Percentiles rank a stretch among this genome's conserved stretches.
Evolutionary conservation across 2,329 filamentous ascomycete genomes (phyloP).

Genomic region (Epichloe aotearoae): DNA sequence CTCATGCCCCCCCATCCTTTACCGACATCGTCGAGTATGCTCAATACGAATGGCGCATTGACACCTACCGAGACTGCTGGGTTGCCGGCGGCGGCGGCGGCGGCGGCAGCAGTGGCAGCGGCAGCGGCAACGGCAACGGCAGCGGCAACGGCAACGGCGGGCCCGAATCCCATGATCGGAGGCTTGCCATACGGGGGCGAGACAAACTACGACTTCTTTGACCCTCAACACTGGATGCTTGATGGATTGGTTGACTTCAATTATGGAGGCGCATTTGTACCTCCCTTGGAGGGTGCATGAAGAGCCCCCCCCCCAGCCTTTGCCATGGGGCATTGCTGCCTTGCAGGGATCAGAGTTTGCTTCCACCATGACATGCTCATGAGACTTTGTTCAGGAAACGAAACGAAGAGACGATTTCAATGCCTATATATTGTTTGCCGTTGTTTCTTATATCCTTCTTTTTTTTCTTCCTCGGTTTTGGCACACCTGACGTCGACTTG

Average conservation of each 20-base stretch:
- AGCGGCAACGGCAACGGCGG: constrained; percentile 3
- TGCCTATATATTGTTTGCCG: no score
- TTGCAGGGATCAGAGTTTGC: neutral
- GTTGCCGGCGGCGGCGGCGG: constrained; percentile 23
- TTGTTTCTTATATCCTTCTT: no score
- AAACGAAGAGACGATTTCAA: no score
- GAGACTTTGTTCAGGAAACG: no score
- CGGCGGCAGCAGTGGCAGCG: no score
- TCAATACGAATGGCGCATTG: constrained; percentile 36
- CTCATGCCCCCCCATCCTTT: constrained; percentile 29
- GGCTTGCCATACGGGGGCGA: constrained; percentile 46
- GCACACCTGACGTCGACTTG: no score
- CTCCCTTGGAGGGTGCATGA: constrained; percentile 39
- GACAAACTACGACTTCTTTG: constrained; percentile 74
- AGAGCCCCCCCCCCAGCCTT: no score
- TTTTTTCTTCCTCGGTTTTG: no score
- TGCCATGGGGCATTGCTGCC: neutral
- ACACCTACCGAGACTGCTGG: constrained; percentile 34
- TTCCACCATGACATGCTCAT: no score
- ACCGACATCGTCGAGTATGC: constrained; percentile 30
- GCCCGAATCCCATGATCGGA: constrained; percentile 33
- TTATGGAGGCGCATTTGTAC: constrained; percentile 41
- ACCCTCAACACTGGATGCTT: constrained; percentile 86
- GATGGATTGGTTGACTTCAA: constrained; percentile 76
- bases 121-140: no score